Evolutionary conservation across 495 filamentous ascomycete genomes (phyloP), one percentile per base, ranked within the genome.

Genomic region (Beverwykella pulmonaria): DNA sequence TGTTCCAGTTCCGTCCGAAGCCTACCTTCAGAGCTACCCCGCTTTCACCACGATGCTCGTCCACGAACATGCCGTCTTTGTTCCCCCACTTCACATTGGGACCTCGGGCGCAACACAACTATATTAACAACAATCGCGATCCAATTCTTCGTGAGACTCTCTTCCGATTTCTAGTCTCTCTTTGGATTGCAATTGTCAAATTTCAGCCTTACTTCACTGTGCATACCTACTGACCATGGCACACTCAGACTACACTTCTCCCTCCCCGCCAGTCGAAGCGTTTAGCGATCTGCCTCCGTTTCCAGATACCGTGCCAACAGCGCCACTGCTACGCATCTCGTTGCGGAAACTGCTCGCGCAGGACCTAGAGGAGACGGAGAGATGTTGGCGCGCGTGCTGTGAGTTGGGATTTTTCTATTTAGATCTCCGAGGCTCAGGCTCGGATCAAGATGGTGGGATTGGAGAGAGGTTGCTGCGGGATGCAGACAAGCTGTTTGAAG

Each of bases 401-500:
- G 79, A 83, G 7, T 78, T 87, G 20, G 87, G 87, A 19, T 87
- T 88, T 75, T 89, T 88, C 75, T 88, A 88, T 61, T 79, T 88
- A 1, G 82, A 85, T 57, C 74, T 89, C 1, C 69, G 72, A 1
- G 79, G 75, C 41, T 76, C 32, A 12, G 32, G 32, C 32, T 34
- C 32, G 32, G 12, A 75, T 14, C 6, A 25, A 2, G 9, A 56
- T 26, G 59, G 6, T 22, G 60, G 75, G 2, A 61, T 74, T 23
- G 81, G 81, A 8, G 67, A 75, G 1, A 69, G 73, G 0, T 73
- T 87, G 23, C 75, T 83, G 0, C 6, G 54, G 1, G 78, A 84
- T 32, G 79, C 80, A 2, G 78, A 82, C 10, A 55, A 71, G 8
- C 70, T 88, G 14, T 85, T 85, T 54, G 46, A 65, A 4, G 59